Conservation (phyloP, 2,329 filamentous ascomycete genomes). For the Fusarium continuum region DNA sequence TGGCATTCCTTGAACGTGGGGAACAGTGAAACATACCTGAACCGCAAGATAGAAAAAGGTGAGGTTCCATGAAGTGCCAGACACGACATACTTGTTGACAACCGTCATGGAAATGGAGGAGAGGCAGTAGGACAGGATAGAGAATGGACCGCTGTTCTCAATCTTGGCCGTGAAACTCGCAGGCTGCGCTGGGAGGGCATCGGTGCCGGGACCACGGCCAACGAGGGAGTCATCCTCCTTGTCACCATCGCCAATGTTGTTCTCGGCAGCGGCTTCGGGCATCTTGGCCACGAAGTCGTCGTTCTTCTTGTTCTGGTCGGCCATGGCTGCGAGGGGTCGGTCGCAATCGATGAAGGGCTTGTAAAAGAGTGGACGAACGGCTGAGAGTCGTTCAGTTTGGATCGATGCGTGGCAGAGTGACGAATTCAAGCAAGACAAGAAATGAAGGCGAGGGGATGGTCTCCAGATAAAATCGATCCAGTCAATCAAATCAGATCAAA, state of each 20-base stretch:
- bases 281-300: constrained; percentile 36
- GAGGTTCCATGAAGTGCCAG: constrained; percentile 88
- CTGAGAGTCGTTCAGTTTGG: constrained; percentile 32
- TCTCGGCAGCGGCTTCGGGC: constrained; percentile 24
- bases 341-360: constrained; percentile 8
- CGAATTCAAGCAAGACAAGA: constrained; percentile 2
- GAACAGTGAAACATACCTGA: constrained; percentile 70
- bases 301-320: constrained; percentile 37
- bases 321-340: constrained; percentile 20
- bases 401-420: constrained; percentile 3
- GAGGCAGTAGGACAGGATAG: constrained; percentile 89
- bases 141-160: constrained; percentile 79
- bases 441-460: constrained; percentile 6
- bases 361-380: constrained; percentile 38
- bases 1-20: not conserved
- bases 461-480: constrained; percentile 25
- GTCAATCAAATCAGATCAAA: constrained; percentile 19
- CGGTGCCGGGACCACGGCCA: constrained; percentile 32
- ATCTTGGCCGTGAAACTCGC: constrained; percentile 52
- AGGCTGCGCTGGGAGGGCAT: constrained; percentile 23
- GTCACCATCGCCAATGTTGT: constrained; percentile 32
- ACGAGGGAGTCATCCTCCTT: constrained; percentile 37
- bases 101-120: constrained; percentile 98
- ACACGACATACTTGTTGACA: constrained; percentile 99
- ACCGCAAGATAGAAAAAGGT: constrained; percentile 94